Conservation (phyloP, 1,284 basidiomycete genomes). For the Kalmanozyma brasiliensis region DNA sequence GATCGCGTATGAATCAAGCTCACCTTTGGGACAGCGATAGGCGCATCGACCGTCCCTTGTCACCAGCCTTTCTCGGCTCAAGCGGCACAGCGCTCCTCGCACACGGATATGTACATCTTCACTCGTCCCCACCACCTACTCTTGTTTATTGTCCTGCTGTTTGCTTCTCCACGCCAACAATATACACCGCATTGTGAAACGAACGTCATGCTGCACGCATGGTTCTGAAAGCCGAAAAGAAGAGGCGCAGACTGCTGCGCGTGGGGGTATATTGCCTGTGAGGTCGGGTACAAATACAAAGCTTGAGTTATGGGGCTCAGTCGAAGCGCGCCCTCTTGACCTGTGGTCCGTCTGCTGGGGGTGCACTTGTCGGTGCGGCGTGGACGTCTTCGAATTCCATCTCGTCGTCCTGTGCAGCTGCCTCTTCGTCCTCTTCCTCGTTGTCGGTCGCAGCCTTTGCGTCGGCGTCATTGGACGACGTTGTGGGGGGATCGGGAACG, state of each 20-base stretch:
- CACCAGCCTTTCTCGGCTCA: too few relatives aligned
- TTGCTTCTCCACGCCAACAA: slow-evolving; percentile 23
- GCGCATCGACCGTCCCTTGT: too few relatives aligned
- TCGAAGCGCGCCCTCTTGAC: slow-evolving; percentile 28
- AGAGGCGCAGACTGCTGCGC: neutral
- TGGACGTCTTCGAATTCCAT: slow-evolving; percentile 19
- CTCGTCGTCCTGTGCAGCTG: slow-evolving; percentile 6
- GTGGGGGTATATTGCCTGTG: slow-evolving; percentile 20
- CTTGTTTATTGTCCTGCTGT: slow-evolving; percentile 1
- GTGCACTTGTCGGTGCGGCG: neutral
- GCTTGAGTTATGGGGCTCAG: slow-evolving; percentile 1
- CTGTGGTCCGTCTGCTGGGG: neutral
- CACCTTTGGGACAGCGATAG: too few relatives aligned
- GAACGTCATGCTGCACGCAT: neutral
- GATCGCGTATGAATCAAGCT: too few relatives aligned
- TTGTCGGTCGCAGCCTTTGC: neutral
- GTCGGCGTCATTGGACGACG: neutral
- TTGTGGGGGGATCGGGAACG: slow-evolving; percentile 21
- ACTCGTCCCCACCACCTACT: neutral
- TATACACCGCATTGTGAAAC: slow-evolving; percentile 39
- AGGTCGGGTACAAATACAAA: slow-evolving; percentile 10
- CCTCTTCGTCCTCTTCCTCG: slow-evolving; percentile 10
- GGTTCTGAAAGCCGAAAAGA: neutral
- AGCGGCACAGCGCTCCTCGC: slow-evolving; percentile 2
- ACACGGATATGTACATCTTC: slow-evolving; percentile 7